Evolutionary conservation across 2,329 filamentous ascomycete genomes (phyloP).

Genomic region (Colletotrichum filicis): DNA sequence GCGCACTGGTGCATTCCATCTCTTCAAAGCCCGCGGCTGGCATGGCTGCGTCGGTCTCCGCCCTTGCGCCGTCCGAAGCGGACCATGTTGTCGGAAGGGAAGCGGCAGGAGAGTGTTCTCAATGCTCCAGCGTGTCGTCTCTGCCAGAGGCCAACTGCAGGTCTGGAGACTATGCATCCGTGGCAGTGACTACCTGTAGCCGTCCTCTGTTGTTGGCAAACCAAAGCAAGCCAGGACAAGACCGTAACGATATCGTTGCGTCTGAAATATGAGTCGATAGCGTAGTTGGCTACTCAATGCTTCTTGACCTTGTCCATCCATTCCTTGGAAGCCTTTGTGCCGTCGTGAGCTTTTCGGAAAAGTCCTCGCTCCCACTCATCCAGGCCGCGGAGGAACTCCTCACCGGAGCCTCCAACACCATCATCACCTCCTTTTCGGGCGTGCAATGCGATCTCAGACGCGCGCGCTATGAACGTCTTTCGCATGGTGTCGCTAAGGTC

Average conservation of each 20-base stretch:
- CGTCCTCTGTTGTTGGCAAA: neutral
- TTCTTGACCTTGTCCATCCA: slow-evolving; percentile 72
- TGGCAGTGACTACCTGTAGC: neutral
- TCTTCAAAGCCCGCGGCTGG: neutral
- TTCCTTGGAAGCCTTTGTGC: slow-evolving; percentile 74
- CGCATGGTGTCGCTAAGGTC: slow-evolving; percentile 80
- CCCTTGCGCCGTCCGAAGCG: neutral
- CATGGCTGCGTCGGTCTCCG: slow-evolving; percentile 3
- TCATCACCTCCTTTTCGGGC: slow-evolving; percentile 85
- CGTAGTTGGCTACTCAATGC: slow-evolving; percentile 38
- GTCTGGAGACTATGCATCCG: neutral
- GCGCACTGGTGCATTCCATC: too few relatives aligned
- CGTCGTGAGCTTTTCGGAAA: slow-evolving; percentile 80
- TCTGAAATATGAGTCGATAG: slow-evolving; percentile 8
- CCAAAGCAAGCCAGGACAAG: neutral
- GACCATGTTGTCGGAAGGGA: neutral
- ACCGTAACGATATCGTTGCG: neutral
- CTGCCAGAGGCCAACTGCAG: neutral
- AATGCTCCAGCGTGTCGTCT: neutral
- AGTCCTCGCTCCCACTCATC: slow-evolving; percentile 89
- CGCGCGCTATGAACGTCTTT: slow-evolving; percentile 83
- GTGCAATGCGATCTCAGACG: slow-evolving; percentile 86
- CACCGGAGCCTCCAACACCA: slow-evolving; percentile 68
- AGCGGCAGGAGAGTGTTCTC: neutral
- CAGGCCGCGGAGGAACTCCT: slow-evolving; percentile 86